These are phyloP conservation scores for Cajanus cajan DNA, from an alignment of 306 rosid genomes.

Conservation along the genomic window DNA sequence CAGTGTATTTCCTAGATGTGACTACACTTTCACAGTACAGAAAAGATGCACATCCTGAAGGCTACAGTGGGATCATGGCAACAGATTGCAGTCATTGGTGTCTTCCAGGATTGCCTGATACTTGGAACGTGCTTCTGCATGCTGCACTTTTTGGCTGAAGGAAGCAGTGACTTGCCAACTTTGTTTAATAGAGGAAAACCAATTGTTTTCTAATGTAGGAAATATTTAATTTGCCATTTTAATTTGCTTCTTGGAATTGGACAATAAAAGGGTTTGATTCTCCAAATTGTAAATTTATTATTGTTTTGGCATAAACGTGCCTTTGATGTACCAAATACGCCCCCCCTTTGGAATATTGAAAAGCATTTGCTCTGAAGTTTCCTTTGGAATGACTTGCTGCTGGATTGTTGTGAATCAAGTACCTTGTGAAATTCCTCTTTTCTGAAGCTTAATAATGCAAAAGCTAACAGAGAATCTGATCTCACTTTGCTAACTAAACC, in stretches of 20 bases:
- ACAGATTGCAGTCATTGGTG: conserved; percentile 98
- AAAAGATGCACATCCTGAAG: conserved; percentile 89
- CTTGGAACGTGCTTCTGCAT: conserved; percentile 87
- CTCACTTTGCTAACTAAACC: not conserved
- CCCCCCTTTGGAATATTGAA: conserved; percentile 28
- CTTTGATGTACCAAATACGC: conserved; percentile 26
- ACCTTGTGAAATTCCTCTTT: not conserved
- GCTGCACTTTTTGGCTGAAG: conserved; percentile 66
- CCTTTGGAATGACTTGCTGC: conserved; percentile 21
- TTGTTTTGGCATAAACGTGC: conserved; percentile 40
- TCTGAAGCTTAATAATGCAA: not conserved
- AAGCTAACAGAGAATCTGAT: conserved; percentile 19
- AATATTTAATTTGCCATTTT: conserved; percentile 32
- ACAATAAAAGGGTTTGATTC: conserved; percentile 42
- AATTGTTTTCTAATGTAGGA: conserved; percentile 40
- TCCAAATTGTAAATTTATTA: conserved; percentile 41
- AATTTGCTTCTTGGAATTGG: conserved; percentile 39
- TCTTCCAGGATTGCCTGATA: conserved; percentile 93
- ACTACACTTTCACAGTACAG: conserved; percentile 72
- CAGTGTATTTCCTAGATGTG: conserved; percentile 75
- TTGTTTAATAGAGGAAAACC: conserved; percentile 29
- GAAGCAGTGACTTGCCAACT: not conserved
- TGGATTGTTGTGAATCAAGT: conserved; percentile 9
- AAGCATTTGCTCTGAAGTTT: conserved; percentile 22
- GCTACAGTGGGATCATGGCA: conserved; percentile 54